Evolutionary conservation across 352 stramenopile genomes (phyloP).

Genomic region (Phytophthora europaea): DNA sequence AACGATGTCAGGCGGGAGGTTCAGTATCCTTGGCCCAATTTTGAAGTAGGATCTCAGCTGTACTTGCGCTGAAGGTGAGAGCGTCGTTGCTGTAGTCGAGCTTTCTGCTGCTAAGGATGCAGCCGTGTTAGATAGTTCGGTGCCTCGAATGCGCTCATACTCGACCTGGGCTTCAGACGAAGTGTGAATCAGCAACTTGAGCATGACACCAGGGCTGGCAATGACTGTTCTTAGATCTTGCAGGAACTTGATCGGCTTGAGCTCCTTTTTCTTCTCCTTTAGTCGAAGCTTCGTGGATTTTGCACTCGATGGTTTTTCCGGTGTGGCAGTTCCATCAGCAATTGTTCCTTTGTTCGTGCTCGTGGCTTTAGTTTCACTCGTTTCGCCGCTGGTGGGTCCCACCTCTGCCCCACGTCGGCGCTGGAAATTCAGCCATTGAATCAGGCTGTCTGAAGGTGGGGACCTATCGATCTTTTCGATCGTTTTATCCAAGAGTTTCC

Average conservation of each 20-base stretch:
- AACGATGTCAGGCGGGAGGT: constrained; percentile 72
- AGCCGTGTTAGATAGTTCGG: constrained; percentile 40
- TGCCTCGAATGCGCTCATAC: constrained; percentile 59
- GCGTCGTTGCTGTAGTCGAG: constrained; percentile 62
- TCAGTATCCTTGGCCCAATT: constrained; percentile 56
- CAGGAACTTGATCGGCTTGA: constrained; percentile 73
- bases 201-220: constrained; percentile 66
- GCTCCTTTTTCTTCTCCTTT: constrained; percentile 78
- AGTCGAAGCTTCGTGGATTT: constrained; percentile 31
- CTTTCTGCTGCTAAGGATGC: constrained; percentile 48
- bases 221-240: constrained; percentile 68
- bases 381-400: constrained; percentile 14
- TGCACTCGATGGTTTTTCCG: constrained; percentile 27
- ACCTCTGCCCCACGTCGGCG: constrained; percentile 55
- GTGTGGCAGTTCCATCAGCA: not conserved
- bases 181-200: constrained; percentile 79
- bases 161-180: constrained; percentile 61
- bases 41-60: constrained; percentile 85
- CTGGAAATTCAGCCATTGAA: constrained; percentile 82
- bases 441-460: constrained; percentile 64
- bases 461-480: constrained; percentile 52
- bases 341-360: constrained; percentile 1
- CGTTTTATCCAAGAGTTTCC: constrained; percentile 37
- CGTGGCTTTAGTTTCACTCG: not conserved
- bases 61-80: constrained; percentile 60